Conservation (phyloP, 2,329 filamentous ascomycete species). For the Colletotrichum sp. region DNA sequence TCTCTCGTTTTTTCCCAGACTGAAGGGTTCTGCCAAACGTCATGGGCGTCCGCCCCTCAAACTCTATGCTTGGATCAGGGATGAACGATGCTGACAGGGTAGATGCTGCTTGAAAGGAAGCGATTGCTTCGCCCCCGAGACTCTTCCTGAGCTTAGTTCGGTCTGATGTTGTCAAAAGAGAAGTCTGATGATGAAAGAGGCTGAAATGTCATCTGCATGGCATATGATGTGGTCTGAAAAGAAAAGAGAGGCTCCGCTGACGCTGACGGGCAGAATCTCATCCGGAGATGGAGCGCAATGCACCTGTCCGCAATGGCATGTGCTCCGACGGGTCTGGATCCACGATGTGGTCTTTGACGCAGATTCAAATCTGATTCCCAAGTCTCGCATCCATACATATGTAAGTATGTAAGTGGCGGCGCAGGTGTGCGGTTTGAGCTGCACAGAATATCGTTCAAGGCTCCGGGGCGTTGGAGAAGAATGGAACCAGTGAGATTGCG, state of each 20-base stretch:
- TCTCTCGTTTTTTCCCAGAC: background rate
- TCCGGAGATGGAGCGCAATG: constrained; percentile 3
- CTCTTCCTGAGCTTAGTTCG: background rate
- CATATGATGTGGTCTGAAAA: background rate
- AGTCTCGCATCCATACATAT: background rate
- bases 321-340: background rate
- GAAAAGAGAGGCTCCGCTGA: background rate
- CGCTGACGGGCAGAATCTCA: background rate
- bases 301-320: background rate
- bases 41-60: background rate
- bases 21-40: background rate
- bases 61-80: background rate
- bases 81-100: background rate
- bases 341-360: background rate
- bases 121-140: background rate
- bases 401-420: background rate
- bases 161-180: background rate
- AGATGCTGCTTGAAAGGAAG: background rate
- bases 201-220: background rate
- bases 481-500: constrained; percentile 6
- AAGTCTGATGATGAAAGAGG: background rate
- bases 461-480: background rate
- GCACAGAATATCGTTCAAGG: background rate
- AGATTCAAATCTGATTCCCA: background rate
- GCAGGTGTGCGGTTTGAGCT: background rate